These are phyloP conservation scores for Tagetes erecta DNA, from an alignment of 129 eudicot species.

Conservation along the genomic window DNA sequence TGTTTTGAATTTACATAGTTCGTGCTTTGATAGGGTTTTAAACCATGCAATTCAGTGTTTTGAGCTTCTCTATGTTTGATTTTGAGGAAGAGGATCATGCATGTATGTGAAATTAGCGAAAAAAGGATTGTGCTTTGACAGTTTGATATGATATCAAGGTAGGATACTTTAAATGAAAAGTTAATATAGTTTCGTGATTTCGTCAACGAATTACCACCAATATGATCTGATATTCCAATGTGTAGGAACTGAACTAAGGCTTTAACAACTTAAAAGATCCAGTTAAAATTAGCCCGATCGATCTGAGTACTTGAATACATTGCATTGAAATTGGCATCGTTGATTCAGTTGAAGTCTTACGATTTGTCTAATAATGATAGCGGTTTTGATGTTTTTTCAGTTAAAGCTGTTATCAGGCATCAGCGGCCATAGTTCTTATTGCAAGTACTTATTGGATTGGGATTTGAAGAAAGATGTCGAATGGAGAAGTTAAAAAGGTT, in stretches of 20 bases:
- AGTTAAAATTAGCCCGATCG: not conserved
- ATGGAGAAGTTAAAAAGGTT: conserved; percentile 67
- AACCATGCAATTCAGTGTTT: not conserved
- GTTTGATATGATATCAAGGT: not conserved
- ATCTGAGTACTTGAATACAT: not conserved
- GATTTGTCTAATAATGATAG: conserved; percentile 3
- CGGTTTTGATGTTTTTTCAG: conserved; percentile 13
- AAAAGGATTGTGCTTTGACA: conserved; percentile 3
- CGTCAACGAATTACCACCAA: not conserved
- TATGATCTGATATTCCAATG: not conserved
- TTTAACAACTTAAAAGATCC: not conserved
- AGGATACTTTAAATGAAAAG: not conserved
- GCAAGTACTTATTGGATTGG: conserved; percentile 12
- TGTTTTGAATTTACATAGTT: not conserved
- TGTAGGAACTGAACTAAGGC: not conserved
- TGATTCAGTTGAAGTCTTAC: not conserved
- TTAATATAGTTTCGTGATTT: not conserved
- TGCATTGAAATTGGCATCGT: not conserved
- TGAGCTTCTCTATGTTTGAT: not conserved
- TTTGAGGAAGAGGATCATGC: conserved; percentile 14
- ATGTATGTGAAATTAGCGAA: conserved; percentile 5
- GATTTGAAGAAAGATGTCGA: conserved; percentile 50
- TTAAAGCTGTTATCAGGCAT: conserved; percentile 22
- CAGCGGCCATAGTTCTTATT: not conserved
- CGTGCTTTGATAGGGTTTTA: not conserved